Conservation (phyloP, 371 early-diverging fungal species). For the Capniomyces stellatus region DNA sequence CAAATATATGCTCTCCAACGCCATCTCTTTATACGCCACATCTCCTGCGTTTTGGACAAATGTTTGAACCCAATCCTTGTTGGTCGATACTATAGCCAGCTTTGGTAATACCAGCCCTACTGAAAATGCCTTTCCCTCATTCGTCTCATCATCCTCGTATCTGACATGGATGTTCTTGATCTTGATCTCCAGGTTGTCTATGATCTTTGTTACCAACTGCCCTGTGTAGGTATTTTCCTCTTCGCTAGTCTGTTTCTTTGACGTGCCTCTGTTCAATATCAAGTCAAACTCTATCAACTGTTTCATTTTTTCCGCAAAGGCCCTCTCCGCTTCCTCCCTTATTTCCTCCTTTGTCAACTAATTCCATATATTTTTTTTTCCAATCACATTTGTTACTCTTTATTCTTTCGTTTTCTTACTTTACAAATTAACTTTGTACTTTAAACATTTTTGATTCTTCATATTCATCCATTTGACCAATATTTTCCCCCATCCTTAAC, state of each 20-base stretch:
- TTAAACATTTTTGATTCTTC: too few relatives aligned
- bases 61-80: conserved; percentile 68
- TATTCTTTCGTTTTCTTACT: too few relatives aligned
- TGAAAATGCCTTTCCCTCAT: conserved; percentile 62
- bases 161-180: conserved; percentile 90
- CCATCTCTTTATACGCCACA: conserved; percentile 70
- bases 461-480: too few relatives aligned
- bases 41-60: conserved; percentile 59
- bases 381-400: too few relatives aligned
- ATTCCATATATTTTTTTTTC: neutral
- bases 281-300: conserved; percentile 61
- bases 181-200: conserved; percentile 89
- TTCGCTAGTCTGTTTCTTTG: conserved; percentile 29
- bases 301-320: conserved; percentile 63
- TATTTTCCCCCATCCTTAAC: too few relatives aligned
- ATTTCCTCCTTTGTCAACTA: conserved; percentile 37
- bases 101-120: conserved; percentile 80
- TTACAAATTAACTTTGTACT: too few relatives aligned
- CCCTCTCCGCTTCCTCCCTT: conserved; percentile 58
- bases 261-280: conserved; percentile 16
- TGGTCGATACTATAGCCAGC: conserved; percentile 82
- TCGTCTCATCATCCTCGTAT: conserved; percentile 74
- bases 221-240: conserved; percentile 61
- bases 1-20: conserved; percentile 58
- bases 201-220: conserved; percentile 75